Evolutionary conservation across 805 yeast genomes (phyloP), one percentile per base, ranked within the genome.

Genomic region (Ogataea zsoltii): DNA sequence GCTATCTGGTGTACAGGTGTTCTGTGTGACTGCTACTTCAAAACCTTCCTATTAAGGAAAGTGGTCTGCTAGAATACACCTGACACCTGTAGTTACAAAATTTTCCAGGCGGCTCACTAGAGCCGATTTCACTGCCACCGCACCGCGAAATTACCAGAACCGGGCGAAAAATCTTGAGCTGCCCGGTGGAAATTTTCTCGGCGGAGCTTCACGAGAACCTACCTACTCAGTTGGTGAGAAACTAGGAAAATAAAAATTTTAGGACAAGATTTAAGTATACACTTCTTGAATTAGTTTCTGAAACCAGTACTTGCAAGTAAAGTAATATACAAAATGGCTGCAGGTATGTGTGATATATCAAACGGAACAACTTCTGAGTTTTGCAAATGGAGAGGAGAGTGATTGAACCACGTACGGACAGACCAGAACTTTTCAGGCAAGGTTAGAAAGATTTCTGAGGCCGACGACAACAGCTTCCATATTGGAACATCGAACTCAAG

Each of bases 251-350:
- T 38, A 31, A 38, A 38, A 38, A 38, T 38, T 38, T 40, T 40
- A 33, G 33, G 38, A 18, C 32, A 21, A 33, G 30, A 40, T 33
- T 33, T 17, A 23, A 33, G 25, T 15, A 37, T 15, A 12, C 15
- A 37, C 32, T 37, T 37, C 33, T 37, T 37, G 32, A 28, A 21
- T 37, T 26, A 37, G 33, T 37, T 28, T 26, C 31, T 17, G 23
- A 14, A 31, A 40, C 39, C 41, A 46, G 39, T 31, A 15, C 26
- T 38, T 25, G 23, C 28, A 35, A 23, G 17, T 41, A 35, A 33
- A 37, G 37, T 33, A 12, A 36, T 38, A 51, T 46, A 55, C 57
- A 58, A 50, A 53, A 58, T 58, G 62, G 57, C 62, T 58, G 50
- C 62, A 58, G 63, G 62, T 58, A 58, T 53, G 62, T 58, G 41